Conservation (phyloP, 768 basidiomycete genomes). For the Cystofilobasidium macerans region DNA sequence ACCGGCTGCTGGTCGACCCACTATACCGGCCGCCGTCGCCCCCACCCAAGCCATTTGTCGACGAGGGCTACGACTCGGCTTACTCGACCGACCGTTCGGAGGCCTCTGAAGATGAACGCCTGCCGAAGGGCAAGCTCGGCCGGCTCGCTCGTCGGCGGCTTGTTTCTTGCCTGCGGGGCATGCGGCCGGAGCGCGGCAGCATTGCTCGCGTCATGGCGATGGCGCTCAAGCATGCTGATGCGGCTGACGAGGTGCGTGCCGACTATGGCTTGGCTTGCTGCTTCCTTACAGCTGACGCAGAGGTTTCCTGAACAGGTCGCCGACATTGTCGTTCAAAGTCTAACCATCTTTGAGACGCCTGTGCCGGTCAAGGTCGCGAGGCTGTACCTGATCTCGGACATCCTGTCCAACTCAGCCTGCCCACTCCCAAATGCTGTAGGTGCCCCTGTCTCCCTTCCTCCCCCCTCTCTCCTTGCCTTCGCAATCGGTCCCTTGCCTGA, state of each 20-base stretch:
- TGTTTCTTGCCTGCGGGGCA: conserved; percentile 75
- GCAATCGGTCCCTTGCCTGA: not conserved
- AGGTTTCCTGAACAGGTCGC: conserved; percentile 50
- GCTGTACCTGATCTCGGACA: conserved; percentile 90
- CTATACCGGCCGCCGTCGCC: conserved; percentile 40
- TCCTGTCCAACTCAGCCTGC: conserved; percentile 74
- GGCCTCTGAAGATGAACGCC: conserved; percentile 78
- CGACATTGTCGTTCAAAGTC: conserved; percentile 78
- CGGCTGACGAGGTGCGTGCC: conserved; percentile 66
- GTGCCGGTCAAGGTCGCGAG: conserved; percentile 96
- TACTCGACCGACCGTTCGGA: conserved; percentile 91
- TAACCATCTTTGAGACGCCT: conserved; percentile 80
- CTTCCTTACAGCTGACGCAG: no score
- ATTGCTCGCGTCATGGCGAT: conserved; percentile 96
- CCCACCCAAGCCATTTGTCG: conserved; percentile 36
- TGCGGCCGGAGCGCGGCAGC: conserved; percentile 77
- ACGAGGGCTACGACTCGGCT: conserved; percentile 68
- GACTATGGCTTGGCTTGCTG: no score
- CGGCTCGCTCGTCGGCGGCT: conserved; percentile 70
- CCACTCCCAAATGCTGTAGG: conserved; percentile 1
- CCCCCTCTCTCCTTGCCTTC: not conserved
- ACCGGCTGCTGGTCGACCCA: conserved; percentile 37
- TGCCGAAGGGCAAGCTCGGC: conserved; percentile 63
- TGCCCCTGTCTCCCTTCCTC: not conserved
- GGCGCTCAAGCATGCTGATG: conserved; percentile 89